These are phyloP conservation scores for Ettlia oleoabundans DNA, from an alignment of 139 green algal genomes.

Conservation along the genomic window DNA sequence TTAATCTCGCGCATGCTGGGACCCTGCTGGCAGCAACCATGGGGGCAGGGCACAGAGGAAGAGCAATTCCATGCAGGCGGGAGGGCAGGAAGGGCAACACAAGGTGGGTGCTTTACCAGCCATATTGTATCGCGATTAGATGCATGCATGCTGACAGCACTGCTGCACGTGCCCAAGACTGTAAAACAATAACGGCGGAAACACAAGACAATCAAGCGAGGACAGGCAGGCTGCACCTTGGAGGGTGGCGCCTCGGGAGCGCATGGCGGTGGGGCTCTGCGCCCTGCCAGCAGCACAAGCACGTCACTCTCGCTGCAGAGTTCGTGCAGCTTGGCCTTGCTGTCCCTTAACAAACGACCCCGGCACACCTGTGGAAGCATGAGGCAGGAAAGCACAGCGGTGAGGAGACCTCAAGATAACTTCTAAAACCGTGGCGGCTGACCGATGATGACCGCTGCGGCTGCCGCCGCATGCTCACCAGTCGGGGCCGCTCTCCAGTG, in stretches of 20 bases:
- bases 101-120: too few species aligned
- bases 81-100: background rate
- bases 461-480: background rate
- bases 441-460: too few species aligned
- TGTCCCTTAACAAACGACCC: background rate
- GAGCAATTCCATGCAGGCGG: background rate
- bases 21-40: background rate
- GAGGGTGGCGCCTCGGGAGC: background rate
- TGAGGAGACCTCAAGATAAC: background rate
- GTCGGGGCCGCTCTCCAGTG: background rate
- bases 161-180: too few species aligned
- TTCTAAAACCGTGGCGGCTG: too few species aligned
- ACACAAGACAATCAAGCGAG: too few species aligned
- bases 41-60: background rate
- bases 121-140: too few species aligned
- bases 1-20: slow-evolving; percentile 19
- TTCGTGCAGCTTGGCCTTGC: background rate
- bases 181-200: too few species aligned
- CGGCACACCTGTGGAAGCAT: slow-evolving; percentile 14
- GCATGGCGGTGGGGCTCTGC: background rate
- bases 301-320: background rate
- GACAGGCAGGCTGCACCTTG: slow-evolving; percentile 2
- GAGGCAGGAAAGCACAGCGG: background rate
- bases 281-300: slow-evolving; percentile 24
- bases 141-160: too few species aligned